Conservation (phyloP, 768 basidiomycete genomes). For the Tricholoma saponaceum region DNA sequence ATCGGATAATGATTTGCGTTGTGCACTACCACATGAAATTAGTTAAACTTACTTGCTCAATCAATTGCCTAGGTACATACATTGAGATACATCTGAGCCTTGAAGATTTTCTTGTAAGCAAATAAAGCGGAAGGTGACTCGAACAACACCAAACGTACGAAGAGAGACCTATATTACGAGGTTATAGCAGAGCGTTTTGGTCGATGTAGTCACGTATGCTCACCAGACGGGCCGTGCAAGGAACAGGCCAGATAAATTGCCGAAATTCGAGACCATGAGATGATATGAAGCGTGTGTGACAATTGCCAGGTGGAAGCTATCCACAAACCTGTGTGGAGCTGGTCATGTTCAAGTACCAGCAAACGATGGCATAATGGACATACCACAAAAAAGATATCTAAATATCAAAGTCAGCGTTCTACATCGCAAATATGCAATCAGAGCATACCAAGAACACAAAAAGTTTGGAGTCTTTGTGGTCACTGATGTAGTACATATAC, state of each 20-base stretch:
- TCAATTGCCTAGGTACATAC: constrained; percentile 11
- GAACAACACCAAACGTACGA: neutral
- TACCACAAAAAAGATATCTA: too few relatives aligned
- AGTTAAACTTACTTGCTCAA: neutral
- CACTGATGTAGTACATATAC: too few relatives aligned
- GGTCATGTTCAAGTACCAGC: too few relatives aligned
- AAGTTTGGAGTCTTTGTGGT: too few relatives aligned
- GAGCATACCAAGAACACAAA: too few relatives aligned
- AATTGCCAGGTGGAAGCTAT: constrained; percentile 9
- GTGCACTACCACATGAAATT: too few relatives aligned
- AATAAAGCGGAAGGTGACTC: neutral
- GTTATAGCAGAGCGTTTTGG: neutral
- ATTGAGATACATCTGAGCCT: constrained; percentile 25
- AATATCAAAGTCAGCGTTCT: too few relatives aligned
- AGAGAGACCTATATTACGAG: neutral
- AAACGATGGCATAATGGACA: too few relatives aligned
- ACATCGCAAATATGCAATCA: too few relatives aligned
- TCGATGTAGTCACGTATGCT: neutral
- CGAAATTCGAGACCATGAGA: constrained; percentile 9
- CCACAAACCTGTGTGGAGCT: constrained; percentile 3
- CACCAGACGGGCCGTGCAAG: neutral
- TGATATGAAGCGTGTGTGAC: constrained; percentile 10
- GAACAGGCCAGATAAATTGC: neutral
- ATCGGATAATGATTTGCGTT: neutral
- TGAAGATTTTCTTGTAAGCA: neutral